Conservation (phyloP, 345 rosid species). For the Eucalyptus decipiens region DNA sequence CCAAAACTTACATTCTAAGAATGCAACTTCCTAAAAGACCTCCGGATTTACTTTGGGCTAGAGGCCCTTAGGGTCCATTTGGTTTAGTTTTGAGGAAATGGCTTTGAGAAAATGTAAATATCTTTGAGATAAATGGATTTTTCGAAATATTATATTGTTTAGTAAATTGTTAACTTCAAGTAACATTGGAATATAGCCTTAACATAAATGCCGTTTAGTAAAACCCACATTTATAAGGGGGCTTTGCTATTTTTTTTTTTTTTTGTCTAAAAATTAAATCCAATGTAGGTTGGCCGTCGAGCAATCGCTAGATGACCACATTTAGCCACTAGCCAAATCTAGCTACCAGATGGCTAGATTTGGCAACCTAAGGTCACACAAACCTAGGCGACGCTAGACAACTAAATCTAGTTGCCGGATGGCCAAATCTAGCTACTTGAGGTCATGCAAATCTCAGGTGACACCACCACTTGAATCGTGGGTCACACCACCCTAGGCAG, state of each 20-base stretch:
- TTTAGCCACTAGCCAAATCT: accelerated
- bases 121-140: accelerated
- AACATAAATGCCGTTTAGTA: accelerated
- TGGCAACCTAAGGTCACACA: accelerated
- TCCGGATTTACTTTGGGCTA: accelerated
- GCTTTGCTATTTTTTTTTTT: too few species aligned
- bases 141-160: accelerated
- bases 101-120: too few species aligned
- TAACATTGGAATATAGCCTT: too few species aligned
- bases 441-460: accelerated
- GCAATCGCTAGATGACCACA: accelerated
- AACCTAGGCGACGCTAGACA: accelerated
- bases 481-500: accelerated
- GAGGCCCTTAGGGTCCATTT: too few species aligned
- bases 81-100: accelerated
- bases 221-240: too few species aligned
- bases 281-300: too few species aligned
- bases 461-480: too few species aligned
- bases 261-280: too few species aligned
- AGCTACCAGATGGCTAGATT: accelerated
- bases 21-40: too few species aligned
- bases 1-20: accelerated
- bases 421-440: too few species aligned
- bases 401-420: accelerated
- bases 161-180: too few species aligned